These are phyloP conservation scores for Colletotrichum melonis DNA, from an alignment of 2,329 filamentous ascomycete genomes.

Conservation along the genomic window DNA sequence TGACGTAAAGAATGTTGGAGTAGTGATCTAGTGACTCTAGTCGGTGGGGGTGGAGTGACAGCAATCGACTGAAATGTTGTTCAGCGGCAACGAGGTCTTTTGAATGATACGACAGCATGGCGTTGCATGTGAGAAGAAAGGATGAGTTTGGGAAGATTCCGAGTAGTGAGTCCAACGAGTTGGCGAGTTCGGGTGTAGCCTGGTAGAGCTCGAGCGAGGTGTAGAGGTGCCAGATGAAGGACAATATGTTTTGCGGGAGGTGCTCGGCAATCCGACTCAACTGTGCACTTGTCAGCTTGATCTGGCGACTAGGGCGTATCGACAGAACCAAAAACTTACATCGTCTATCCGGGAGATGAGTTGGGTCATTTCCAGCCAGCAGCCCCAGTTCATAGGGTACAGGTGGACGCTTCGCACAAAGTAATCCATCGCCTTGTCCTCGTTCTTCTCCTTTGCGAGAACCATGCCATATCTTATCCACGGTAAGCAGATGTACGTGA, in stretches of 20 bases:
- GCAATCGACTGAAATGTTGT: constrained; percentile 78
- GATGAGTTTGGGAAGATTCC: constrained; percentile 87
- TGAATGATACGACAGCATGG: constrained; percentile 88
- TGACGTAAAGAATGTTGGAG: constrained; percentile 96
- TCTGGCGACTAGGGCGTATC: neutral
- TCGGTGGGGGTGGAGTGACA: constrained; percentile 79
- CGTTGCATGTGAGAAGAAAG: constrained; percentile 91
- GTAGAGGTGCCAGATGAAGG: constrained; percentile 92
- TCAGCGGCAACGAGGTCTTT: constrained; percentile 81
- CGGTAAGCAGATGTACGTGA: constrained; percentile 25
- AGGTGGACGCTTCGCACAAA: constrained; percentile 89
- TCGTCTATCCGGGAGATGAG: constrained; percentile 85
- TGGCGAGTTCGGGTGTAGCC: constrained; percentile 79
- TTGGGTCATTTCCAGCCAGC: constrained; percentile 91
- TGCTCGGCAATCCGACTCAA: constrained; percentile 77
- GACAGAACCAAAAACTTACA: constrained; percentile 60
- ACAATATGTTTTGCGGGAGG: constrained; percentile 90
- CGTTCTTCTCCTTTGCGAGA: constrained; percentile 90
- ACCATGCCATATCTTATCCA: constrained; percentile 81
- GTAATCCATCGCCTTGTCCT: constrained; percentile 84
- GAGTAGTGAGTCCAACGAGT: constrained; percentile 80
- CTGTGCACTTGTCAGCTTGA: constrained; percentile 56
- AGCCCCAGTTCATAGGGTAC: constrained; percentile 96
- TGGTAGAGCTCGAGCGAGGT: constrained; percentile 94
- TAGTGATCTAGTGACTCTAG: constrained; percentile 95